phyloP scores from a whole-genome alignment of 331 rosid genomes.

The Cucumis variabilis region DNA sequence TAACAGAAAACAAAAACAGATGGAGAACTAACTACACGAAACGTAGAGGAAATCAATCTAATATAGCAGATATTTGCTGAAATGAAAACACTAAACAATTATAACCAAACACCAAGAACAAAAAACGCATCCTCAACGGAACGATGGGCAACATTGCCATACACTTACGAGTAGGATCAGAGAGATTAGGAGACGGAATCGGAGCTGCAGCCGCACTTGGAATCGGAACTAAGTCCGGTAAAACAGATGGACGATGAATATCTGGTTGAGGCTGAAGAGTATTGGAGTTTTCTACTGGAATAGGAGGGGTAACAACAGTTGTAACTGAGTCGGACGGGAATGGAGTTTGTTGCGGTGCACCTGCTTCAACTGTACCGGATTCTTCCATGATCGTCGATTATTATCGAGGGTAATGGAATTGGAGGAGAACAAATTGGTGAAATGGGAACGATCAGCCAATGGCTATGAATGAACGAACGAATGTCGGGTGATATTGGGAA shows the following conservation, averaged over 20 bases:
- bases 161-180: conserved; percentile 5
- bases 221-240: neutral
- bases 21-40: neutral
- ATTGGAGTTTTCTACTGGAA: neutral
- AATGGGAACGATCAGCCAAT: neutral
- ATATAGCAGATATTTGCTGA: neutral
- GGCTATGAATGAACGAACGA: neutral
- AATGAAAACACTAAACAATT: neutral
- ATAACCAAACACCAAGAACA: neutral
- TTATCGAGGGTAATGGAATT: neutral
- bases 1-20: neutral
- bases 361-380: conserved; percentile 9
- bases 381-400: neutral
- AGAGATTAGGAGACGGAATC: neutral
- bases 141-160: neutral
- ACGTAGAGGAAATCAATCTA: neutral
- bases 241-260: conserved; percentile 10
- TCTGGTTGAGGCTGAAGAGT: neutral
- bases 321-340: neutral
- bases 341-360: neutral
- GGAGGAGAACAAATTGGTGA: neutral
- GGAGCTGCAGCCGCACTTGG: neutral
- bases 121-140: neutral
- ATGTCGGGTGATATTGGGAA: too few species aligned
- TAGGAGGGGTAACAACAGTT: neutral